Percentiles rank a stretch among this genome's conserved stretches.
phyloP scores from a whole-genome alignment of 2,329 filamentous ascomycete species.

The Clarireedia homoeocarpa region DNA sequence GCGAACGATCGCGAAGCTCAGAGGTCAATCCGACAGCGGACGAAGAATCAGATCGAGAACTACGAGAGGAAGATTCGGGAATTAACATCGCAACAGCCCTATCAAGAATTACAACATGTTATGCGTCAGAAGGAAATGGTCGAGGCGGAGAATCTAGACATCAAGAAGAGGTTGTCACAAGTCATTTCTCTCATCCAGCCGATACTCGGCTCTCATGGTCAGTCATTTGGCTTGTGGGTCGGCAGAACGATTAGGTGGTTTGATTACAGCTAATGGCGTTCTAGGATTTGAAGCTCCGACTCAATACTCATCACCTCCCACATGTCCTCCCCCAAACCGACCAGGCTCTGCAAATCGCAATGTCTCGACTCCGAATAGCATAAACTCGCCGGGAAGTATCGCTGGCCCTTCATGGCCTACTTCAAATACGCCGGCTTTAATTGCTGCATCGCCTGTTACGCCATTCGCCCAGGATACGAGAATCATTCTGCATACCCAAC shows the following conservation, averaged over 20 bases:
- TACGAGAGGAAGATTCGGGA: constrained; percentile 71
- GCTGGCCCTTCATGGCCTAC: constrained; percentile 25
- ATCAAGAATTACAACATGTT: constrained; percentile 72
- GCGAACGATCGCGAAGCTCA: constrained; percentile 90
- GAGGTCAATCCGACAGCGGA: constrained; percentile 77
- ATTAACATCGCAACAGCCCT: constrained; percentile 68
- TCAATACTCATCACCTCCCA: constrained; percentile 17
- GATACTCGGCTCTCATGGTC: constrained; percentile 35
- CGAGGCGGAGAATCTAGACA: constrained; percentile 72
- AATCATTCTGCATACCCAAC: constrained; percentile 21
- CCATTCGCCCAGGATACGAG: constrained; percentile 20
- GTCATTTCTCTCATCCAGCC: constrained; percentile 58
- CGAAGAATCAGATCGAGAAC: constrained; percentile 77
- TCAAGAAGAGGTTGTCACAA: constrained; percentile 58
- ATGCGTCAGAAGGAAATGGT: constrained; percentile 69
- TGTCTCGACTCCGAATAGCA: constrained; percentile 34
- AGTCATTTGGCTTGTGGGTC: constrained; percentile 13
- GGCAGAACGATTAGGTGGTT: neutral
- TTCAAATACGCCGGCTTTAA: constrained; percentile 22
- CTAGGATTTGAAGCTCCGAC: constrained; percentile 14
- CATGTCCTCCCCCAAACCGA: constrained; percentile 23
- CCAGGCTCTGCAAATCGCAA: constrained; percentile 28
- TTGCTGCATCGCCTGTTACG: too few species aligned
- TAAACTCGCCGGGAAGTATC: constrained; percentile 31
- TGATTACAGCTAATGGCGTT: constrained; percentile 1